Conservation (phyloP, 176 grass and related monocot species). For the Tuctoria greenei region DNA sequence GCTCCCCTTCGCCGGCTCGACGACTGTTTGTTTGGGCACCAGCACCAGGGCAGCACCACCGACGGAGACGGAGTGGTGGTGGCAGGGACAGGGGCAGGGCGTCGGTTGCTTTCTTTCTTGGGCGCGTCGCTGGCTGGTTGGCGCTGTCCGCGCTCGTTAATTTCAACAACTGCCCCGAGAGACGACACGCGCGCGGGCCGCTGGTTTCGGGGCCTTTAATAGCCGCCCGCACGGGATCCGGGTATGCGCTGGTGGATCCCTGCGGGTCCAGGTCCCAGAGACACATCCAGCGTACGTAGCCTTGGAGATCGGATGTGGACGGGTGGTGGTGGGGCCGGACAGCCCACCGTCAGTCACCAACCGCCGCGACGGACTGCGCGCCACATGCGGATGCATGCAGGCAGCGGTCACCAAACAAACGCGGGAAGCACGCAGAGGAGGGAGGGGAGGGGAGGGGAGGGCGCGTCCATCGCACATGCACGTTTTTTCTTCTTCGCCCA, state of each 20-base stretch:
- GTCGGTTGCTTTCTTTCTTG: background rate
- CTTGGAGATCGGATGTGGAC: slow-evolving; percentile 38
- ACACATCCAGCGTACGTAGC: background rate
- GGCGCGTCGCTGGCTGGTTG: background rate
- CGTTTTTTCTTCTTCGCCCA: background rate
- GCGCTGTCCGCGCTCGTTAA: background rate
- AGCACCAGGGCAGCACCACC: background rate
- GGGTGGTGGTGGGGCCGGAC: background rate
- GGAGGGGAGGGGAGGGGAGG: too few species aligned
- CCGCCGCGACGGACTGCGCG: slow-evolving; percentile 13
- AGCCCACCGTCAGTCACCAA: slow-evolving; percentile 29
- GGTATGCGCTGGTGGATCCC: background rate
- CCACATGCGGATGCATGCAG: background rate
- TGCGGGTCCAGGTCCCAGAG: slow-evolving; percentile 21
- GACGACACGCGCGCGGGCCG: background rate
- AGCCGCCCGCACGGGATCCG: slow-evolving; percentile 44
- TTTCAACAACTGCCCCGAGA: slow-evolving; percentile 37
- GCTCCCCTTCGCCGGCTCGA: too few species aligned
- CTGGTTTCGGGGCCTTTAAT: slow-evolving; percentile 32
- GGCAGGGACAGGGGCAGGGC: background rate
- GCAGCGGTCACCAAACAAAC: background rate
- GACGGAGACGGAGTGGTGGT: background rate
- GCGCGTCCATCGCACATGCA: background rate
- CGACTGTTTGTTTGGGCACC: too few species aligned
- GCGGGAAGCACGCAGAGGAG: background rate